Evolutionary conservation across 2,329 filamentous ascomycete species (phyloP).

Genomic region (Aaosphaeria pasadenensis): DNA sequence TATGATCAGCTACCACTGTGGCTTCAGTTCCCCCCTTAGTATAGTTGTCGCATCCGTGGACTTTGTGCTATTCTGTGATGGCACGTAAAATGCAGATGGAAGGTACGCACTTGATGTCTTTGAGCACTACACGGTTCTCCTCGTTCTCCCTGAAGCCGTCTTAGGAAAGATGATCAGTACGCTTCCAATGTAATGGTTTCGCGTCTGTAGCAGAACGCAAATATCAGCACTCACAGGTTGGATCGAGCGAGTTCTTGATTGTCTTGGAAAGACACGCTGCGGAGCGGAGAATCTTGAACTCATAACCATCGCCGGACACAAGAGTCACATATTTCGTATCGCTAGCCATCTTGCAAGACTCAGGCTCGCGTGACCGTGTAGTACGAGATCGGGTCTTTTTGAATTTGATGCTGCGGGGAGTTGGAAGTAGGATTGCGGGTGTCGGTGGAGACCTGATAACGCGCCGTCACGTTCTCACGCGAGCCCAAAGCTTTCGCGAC

Average conservation of each 20-base stretch:
- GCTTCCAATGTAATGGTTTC: not conserved
- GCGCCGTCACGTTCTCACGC: conserved; percentile 26
- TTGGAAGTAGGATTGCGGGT: conserved; percentile 1
- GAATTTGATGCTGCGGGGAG: not conserved
- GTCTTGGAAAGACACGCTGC: conserved; percentile 67
- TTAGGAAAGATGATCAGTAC: conserved; percentile 21
- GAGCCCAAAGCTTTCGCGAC: conserved; percentile 2
- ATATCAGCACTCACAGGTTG: conserved; percentile 52
- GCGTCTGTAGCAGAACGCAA: not conserved
- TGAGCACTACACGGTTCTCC: conserved; percentile 63
- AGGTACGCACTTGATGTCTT: conserved; percentile 65
- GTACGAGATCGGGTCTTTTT: not conserved
- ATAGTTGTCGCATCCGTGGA: too few species aligned
- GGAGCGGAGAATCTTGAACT: conserved; percentile 72
- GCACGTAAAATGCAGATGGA: not conserved
- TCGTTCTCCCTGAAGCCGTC: conserved; percentile 64
- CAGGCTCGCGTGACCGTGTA: too few species aligned
- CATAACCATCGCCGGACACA: conserved; percentile 71
- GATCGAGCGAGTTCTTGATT: conserved; percentile 73
- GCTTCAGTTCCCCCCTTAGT: not conserved
- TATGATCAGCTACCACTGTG: not conserved
- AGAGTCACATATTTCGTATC: conserved; percentile 71
- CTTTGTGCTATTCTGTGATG: too few species aligned
- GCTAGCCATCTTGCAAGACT: conserved; percentile 1
- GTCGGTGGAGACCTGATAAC: conserved; percentile 1